Base-by-base conservation (phyloP, 192 early-diverging fungal species). In the Coemansia guatemalensis region DNA sequence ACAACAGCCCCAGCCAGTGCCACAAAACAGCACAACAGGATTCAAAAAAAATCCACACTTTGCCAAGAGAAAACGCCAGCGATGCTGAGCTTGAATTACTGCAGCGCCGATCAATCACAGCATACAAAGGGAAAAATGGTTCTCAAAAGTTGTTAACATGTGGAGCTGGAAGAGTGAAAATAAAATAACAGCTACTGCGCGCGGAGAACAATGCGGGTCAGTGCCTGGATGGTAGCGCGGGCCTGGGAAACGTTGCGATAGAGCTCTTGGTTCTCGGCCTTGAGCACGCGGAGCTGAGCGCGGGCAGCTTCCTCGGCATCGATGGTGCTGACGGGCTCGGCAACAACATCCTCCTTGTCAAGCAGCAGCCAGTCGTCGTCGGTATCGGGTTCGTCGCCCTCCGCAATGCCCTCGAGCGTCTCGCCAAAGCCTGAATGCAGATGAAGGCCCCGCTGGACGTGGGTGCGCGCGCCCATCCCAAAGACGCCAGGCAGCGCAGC, bases 281-380 rank as follows among this genome's bases (percentile, higher is more conserved):
- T 22, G 5, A 73, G 41, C 2, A 33, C 24, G 4, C 20, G 20
- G 26, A 73, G 54, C 30, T 62, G 65, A 11, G 58, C 64, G 2
- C n/a, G 32, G 5, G 56, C 54, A 22, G 21, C 25, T 29, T 50
- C 48, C 17, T 67, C 62, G 20, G 32, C 44, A 41, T 62, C 59
- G 1, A 32, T 32, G 18, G 18, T 21, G 27, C 48, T 59, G 39
- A 48, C 7, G 8, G 57, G 33, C 20, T 22, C 50, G 17, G 53
- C 9, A 17, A 8, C 54, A n/a, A 22, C 27, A 8, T 65, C 60
- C 22, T 39, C 56, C 33, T 30, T 35, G 52, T 44, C 41, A 33
- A 75, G 30, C 48, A 60, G n/a, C 48, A 57, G 56, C 56, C 69
- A 67, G 12, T 59, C 66, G 30, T 68, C 69, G 18, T 75, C 62